Evolutionary conservation across 306 rosid genomes (phyloP), one percentile per base, ranked within the genome.

Genomic region (Vicia sativa): DNA sequence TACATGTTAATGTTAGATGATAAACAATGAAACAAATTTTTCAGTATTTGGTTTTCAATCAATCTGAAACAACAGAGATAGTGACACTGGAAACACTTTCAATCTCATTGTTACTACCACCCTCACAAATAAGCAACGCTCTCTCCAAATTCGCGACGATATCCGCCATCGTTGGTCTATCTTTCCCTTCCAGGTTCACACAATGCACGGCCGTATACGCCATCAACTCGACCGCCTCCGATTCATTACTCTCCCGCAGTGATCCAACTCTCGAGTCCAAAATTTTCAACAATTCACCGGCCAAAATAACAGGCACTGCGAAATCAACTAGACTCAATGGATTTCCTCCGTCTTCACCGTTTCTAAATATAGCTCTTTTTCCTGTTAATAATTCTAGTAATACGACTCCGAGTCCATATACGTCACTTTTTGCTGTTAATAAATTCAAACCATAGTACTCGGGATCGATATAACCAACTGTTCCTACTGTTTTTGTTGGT

Each of bases 381-480:
- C 98, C 98, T 2, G 98, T 92, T 84, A 92, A 73, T 18, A 92
- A 89, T 72, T 92, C 98, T 13, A 92, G 75, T 58, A 92, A 46
- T 9, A 92, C 98, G 56, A 92, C 83, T 13, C 98, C 98, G 14
- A 92, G 86, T 0, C 98, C 98, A 70, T 89, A 92, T 1, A 92
- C 98, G 71, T 92, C 98, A 45, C 96, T 89, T 84, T 92, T 92
- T 21, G 92, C 82, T 7, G 98, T 92, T 62, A 92, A 67, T 3
- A 92, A 81, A 64, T 92, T 92, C 9, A 92, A 80, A 59, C 98
- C 95, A 19, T 87, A 92, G 85, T 92, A 92, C 80, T 92, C 98
- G 0, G 98, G 98, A 87, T 92, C 98, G 16, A 92, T 92, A 82
- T 92, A 92, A 28, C 98, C 98, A 18, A 89, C 85, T 0, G 96